A percentile compares a stretch with the other conserved stretches of the same genome.
phyloP scores from a whole-genome alignment of 306 rosid species.

The Trichosanthes cucumerina region DNA sequence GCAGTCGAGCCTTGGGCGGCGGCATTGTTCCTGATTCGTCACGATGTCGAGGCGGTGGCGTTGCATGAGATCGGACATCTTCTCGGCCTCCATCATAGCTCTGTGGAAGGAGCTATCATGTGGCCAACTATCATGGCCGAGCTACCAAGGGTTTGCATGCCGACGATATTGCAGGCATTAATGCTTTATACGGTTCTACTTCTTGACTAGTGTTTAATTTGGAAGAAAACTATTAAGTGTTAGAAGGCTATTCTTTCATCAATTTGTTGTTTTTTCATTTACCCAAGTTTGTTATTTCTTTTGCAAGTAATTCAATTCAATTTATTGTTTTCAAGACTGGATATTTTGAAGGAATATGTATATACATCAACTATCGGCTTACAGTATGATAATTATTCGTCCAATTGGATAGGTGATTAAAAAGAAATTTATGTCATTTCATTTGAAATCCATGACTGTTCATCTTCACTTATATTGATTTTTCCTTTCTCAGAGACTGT shows the following conservation, averaged over 20 bases:
- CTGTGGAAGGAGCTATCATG: neutral
- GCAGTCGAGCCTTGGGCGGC: constrained; percentile 10
- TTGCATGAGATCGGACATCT: constrained; percentile 7
- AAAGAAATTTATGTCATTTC: no score
- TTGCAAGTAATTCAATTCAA: neutral
- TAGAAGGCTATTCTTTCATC: no score
- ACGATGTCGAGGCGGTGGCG: neutral
- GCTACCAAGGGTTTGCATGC: constrained; percentile 3
- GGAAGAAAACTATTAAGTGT: neutral
- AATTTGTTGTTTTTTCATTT: neutral
- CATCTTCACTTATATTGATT: no score
- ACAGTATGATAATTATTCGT: no score
- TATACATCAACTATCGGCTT: no score
- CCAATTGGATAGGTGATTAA: no score
- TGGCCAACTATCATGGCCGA: neutral
- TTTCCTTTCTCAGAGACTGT: no score
- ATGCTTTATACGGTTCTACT: neutral
- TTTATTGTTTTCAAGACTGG: no score
- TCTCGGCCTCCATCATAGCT: neutral
- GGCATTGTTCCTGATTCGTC: neutral
- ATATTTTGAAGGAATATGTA: no score
- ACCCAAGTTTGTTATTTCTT: neutral
- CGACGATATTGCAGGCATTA: neutral
- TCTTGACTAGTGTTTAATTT: neutral
- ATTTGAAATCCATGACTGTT: no score